These are phyloP conservation scores for Hevea brasiliensis DNA, from an alignment of 345 rosid genomes.

Conservation along the genomic window DNA sequence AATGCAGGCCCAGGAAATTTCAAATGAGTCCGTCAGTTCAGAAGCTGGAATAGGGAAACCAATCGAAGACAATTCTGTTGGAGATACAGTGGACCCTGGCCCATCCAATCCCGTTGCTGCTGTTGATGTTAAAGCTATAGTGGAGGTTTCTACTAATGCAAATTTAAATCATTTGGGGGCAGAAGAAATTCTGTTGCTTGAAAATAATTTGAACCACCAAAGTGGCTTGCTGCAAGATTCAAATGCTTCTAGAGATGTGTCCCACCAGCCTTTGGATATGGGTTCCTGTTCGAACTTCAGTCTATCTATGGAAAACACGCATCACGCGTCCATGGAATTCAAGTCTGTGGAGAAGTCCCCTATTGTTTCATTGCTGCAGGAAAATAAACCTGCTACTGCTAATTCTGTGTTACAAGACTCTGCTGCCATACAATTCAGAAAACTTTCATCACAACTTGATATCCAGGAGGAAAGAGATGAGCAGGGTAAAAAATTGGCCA, in stretches of 20 bases:
- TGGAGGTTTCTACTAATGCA: conserved; percentile 30
- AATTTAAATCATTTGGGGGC: conserved; percentile 26
- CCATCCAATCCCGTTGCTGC: conserved; percentile 27
- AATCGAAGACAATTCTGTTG: conserved; percentile 24
- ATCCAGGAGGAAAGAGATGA: conserved; percentile 25
- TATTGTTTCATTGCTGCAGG: conserved; percentile 25
- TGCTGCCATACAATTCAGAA: conserved; percentile 31
- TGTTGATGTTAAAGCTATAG: conserved; percentile 30
- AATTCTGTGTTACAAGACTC: conserved; percentile 31
- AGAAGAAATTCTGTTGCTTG: conserved; percentile 23
- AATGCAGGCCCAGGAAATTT: conserved; percentile 28
- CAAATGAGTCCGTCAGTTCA: conserved; percentile 25
- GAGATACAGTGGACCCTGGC: conserved; percentile 28
- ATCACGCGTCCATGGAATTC: conserved; percentile 39
- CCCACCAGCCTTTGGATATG: conserved; percentile 33
- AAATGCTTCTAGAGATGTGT: conserved; percentile 22
- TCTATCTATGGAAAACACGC: conserved; percentile 26
- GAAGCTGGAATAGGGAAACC: conserved; percentile 28
- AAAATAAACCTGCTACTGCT: conserved; percentile 24
- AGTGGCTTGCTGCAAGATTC: conserved; percentile 38
- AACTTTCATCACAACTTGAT: conserved; percentile 33
- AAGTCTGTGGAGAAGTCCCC: conserved; percentile 30
- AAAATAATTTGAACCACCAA: conserved; percentile 25
- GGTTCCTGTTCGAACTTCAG: conserved; percentile 36
- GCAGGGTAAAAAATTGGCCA: conserved; percentile 22